Percentiles rank a stretch among this genome's conserved stretches.
These are phyloP conservation scores for Hortiboletus rubellus DNA, from an alignment of 1,284 basidiomycete genomes.

Conservation along the genomic window DNA sequence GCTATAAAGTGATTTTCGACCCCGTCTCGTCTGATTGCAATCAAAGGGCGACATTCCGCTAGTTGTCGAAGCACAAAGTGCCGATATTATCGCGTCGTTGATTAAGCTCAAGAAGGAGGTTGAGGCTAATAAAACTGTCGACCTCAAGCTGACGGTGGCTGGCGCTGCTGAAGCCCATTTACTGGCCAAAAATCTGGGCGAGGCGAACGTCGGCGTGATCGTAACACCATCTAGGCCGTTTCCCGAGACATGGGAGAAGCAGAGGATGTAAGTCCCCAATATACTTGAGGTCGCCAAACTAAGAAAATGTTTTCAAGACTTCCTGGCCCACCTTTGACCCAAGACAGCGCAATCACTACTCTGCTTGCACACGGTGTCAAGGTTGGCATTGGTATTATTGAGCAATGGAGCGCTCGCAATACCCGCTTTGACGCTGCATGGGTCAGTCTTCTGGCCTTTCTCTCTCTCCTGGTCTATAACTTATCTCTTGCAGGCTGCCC, in stretches of 20 bases:
- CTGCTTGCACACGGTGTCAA: slow-evolving; percentile 69
- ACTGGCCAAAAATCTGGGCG: slow-evolving; percentile 72
- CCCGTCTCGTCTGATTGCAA: background rate
- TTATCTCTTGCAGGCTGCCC: slow-evolving; percentile 21
- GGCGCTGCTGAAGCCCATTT: slow-evolving; percentile 78
- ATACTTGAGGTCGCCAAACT: background rate
- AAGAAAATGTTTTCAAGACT: slow-evolving; percentile 37
- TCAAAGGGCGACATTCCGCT: slow-evolving; percentile 54
- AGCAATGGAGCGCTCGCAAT: slow-evolving; percentile 59
- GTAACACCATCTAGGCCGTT: slow-evolving; percentile 60
- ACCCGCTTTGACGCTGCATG: slow-evolving; percentile 54
- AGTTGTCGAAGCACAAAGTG: slow-evolving; percentile 57
- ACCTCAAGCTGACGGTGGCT: slow-evolving; percentile 58
- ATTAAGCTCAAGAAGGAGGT: slow-evolving; percentile 78
- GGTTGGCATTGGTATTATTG: slow-evolving; percentile 65
- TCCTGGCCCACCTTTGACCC: slow-evolving; percentile 75
- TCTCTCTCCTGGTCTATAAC: background rate
- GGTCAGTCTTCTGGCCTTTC: slow-evolving; percentile 11
- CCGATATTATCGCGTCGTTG: slow-evolving; percentile 80
- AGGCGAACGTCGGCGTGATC: slow-evolving; percentile 75
- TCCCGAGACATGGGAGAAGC: slow-evolving; percentile 57
- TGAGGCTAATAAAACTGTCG: slow-evolving; percentile 42
- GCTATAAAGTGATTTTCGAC: background rate
- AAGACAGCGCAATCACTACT: slow-evolving; percentile 60
- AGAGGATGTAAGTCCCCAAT: slow-evolving; percentile 44